Evolutionary conservation across 352 stramenopile genomes (phyloP).

Genomic region (Phytophthora nicotianae): DNA sequence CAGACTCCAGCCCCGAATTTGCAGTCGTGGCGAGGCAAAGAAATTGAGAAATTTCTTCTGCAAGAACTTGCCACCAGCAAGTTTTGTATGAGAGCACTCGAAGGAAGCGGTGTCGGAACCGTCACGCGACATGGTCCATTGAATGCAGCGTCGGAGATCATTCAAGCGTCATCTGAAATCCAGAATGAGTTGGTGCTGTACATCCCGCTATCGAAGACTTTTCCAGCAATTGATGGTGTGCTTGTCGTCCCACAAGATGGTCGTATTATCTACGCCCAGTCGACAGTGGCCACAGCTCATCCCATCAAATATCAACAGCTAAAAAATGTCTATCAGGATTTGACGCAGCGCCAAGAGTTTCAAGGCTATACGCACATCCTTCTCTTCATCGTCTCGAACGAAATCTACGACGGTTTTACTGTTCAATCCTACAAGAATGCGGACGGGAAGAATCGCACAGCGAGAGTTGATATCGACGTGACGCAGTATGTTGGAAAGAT

Average conservation of each 20-base stretch:
- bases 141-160: conserved; percentile 13
- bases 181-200: conserved; percentile 26
- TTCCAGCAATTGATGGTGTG: conserved; percentile 39
- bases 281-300: too few relatives aligned
- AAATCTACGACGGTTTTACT: conserved; percentile 5
- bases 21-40: conserved; percentile 9
- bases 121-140: background rate
- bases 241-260: too few relatives aligned
- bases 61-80: conserved; percentile 10
- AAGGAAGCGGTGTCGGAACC: background rate
- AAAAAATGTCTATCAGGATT: too few relatives aligned
- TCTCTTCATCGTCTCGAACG: conserved; percentile 1
- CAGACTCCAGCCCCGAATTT: too few relatives aligned
- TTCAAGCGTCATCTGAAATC: conserved; percentile 35
- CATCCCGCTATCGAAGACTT: conserved; percentile 35
- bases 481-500: conserved; percentile 22
- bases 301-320: too few relatives aligned
- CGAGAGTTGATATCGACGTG: conserved; percentile 13
- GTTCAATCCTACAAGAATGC: conserved; percentile 21
- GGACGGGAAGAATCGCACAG: background rate
- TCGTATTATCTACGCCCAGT: too few relatives aligned
- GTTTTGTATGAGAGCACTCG: conserved; percentile 10
- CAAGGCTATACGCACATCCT: conserved; percentile 6
- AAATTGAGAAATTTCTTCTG: conserved; percentile 10
- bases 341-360: background rate